Evolutionary conservation across 2,329 filamentous ascomycete species (phyloP), one percentile per base, ranked within the genome.

Genomic region (Trichoderma endophyticum): DNA sequence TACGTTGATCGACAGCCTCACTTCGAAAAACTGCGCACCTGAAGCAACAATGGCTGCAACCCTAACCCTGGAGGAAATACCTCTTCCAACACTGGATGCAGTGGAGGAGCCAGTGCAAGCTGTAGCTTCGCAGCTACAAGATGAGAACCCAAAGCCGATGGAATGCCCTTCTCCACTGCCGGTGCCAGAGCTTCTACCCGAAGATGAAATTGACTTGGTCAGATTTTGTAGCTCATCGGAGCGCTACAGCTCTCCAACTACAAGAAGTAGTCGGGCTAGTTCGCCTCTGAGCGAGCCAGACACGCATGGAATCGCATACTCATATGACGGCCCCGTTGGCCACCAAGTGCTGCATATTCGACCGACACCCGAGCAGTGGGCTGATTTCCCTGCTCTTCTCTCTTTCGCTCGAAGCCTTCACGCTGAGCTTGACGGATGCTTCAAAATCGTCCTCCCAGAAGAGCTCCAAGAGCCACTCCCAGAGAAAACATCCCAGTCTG

Each of bases 301-400:
- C 11, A 43, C 54, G 26, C 70, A 71, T 34, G 73, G 71, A 48
- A 79, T 82, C 18, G 70, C 57, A 18, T 77, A 77, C 69, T 79
- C 80, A 14, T 80, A 79, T 68, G 80, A 82, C 54, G 77, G 77
- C 6, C 75, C 76, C 15, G 73, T 77, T 18, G 80, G 76, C 56
- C 76, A 80, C 61, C 75, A 75, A 32, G 66, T 83, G 24, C 72
- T 83, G 56, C 79, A 80, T 39, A 76, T 83, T 69, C 80, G 78
- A 60, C 81, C 81, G 9, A 81, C 80, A 0, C 63, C 73, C 6
- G 73, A 77, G 28, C 81, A 83, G 73, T 83, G 81, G 81, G 73
- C 74, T 26, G 79, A 83, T 66, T 83, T 83, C 39, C 77, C 81
- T 3, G 73, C 79, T 21, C 76, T 82, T 43, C 76, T 83, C n/a